A percentile compares a stretch with the other conserved stretches of the same genome.
Evolutionary conservation across 2,329 filamentous ascomycete genomes (phyloP).

Genomic region (Ophiostoma quercus): DNA sequence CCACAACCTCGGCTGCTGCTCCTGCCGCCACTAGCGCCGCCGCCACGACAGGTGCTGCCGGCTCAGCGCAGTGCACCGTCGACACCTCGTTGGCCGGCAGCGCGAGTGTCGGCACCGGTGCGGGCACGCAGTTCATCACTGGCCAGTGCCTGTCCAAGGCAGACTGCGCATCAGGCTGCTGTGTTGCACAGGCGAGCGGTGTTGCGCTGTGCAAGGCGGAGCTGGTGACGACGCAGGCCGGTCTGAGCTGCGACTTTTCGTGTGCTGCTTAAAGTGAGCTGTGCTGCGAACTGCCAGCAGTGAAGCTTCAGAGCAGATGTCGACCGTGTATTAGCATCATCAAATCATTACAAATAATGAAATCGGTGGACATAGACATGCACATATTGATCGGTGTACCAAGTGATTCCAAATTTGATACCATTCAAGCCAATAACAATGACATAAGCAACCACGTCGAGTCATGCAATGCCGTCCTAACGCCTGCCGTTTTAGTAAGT

Average conservation of each 20-base stretch:
- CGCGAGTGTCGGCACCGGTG: neutral
- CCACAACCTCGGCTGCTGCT: neutral
- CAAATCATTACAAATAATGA: neutral
- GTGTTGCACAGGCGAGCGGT: slow-evolving; percentile 27
- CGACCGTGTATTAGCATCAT: neutral
- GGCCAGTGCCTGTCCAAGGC: slow-evolving; percentile 30
- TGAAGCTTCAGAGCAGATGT: neutral
- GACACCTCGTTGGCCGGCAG: neutral
- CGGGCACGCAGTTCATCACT: neutral
- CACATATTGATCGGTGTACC: no score
- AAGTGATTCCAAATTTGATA: no score
- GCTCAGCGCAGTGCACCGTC: slow-evolving; percentile 5
- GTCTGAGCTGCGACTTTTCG: neutral
- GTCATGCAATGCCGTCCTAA: no score
- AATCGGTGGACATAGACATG: no score
- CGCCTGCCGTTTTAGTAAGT: no score
- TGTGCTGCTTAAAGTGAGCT: neutral
- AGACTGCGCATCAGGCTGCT: slow-evolving; percentile 33
- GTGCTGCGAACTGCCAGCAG: neutral
- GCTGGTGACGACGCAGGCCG: neutral
- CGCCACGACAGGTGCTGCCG: neutral
- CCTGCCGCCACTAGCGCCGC: neutral
- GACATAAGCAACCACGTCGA: no score
- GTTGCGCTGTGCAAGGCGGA: slow-evolving; percentile 24
- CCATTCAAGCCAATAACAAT: no score